Base-by-base conservation (phyloP, 371 early-diverging fungal species). In the Dichotomocladium elegans region DNA sequence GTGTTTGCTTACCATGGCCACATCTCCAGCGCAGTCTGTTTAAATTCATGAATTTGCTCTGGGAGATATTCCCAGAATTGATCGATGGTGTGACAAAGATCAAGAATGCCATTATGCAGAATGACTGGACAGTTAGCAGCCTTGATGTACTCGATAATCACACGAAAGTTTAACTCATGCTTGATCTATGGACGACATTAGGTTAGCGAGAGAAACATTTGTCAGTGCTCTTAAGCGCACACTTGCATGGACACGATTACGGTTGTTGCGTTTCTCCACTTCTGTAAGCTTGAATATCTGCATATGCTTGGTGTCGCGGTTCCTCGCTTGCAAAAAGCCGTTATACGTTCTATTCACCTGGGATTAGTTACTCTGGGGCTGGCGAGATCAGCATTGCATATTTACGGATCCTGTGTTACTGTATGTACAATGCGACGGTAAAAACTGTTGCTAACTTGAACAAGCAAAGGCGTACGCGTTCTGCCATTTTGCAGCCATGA, bases 21-120 rank as follows among this genome's bases (percentile, higher is more conserved):
- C 62, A 80, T 70, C 8, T 64, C 53, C 2, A 64, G 58, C 4
- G 82, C 34, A 0, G 55, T 51, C 0, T 41, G 41, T 69, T 89
- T 88, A 60, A 86, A 90, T 5, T 79, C 88, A 0, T 51, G 49
- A 6, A 88, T 57, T 4, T 77, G 62, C 2, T 69, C 61, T 0
- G 93, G 93, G 12, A 94, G 64, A 22, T 71, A 70, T n/a, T 70
- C 61, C 64, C 83, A 72, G 62, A 94, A 93, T 52, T 89, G 86
- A n/a, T 87, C 77, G 24, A 80, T 65, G 0, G 87, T 85, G 41
- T 91, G 91, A 37, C 81, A 77, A 14, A 92, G 58, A 65, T 94
- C 94, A 31, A 88, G 76, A 19, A 82, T 69, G 63, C 88, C 80
- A 62, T 94, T 94, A 60, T 94, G 94, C 9, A 90, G 90, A 9